Evolutionary conservation across 768 basidiomycete genomes (phyloP), one percentile per base, ranked within the genome.

Genomic region (Suillus cothurnatus): DNA sequence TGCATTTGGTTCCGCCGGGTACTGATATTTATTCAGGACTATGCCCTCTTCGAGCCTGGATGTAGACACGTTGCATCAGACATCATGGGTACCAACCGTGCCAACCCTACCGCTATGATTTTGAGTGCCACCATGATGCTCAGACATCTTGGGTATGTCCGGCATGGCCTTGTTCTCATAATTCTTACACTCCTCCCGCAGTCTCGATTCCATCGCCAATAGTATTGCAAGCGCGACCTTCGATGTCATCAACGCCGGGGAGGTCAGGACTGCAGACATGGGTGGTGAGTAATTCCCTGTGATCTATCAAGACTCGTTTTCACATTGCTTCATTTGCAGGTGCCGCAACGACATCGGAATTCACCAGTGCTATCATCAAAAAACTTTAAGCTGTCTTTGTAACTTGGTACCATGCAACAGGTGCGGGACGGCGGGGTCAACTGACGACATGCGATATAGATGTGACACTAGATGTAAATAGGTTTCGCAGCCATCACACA

Each of bases 91-190:
- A 94, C 92, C 66, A 93, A 95, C 83, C 89, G 90, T 68, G 95
- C 95, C 67, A 99, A 99, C 82, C 97, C 97, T 17, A 92, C 96
- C 55, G 97, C 97, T 41, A 96, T 98, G 88, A 91, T 99, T 76
- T 88, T 99, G 66, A 95, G 93, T 68, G 92, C 97, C 39, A 96
- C 97, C 47, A 97, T 99, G 90, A 93, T 99, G 90, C 88, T 99
- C 68, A 86, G 97, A 71, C 95, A 97, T 77, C 88, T 99, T 65
- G 97, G 97, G 87, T 95, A 80, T 73, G 88, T 23, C 31, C 19
- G 1, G 2, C 8, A 57, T 21, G 21, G 71, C 64, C 69, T 77
- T 73, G 71, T 57, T 73, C 34, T 23, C 45, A 62, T 6, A 39
- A 23, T 65, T 52, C 65, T 56, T 21, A 67, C 66, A 52, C 36